Conservation (phyloP, 768 basidiomycete genomes). For the Phanerochaete sordida region DNA sequence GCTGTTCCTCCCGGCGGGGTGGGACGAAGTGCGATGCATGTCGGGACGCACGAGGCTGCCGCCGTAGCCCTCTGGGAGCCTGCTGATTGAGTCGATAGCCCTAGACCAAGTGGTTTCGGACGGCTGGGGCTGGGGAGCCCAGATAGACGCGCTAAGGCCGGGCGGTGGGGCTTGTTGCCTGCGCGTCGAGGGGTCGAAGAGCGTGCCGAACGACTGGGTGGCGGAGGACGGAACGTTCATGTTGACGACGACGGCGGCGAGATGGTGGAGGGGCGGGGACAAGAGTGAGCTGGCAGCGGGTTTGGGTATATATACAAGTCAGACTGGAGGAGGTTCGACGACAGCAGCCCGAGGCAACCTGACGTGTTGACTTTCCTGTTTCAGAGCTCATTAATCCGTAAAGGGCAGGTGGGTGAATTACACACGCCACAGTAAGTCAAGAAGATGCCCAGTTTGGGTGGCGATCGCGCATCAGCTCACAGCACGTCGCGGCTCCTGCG, state of each 20-base stretch:
- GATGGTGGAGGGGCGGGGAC: constrained; percentile 7
- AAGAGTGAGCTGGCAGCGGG: not conserved
- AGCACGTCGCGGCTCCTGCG: not conserved
- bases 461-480: constrained; percentile 1
- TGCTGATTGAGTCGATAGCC: constrained; percentile 58
- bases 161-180: constrained; percentile 18
- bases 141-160: constrained; percentile 48
- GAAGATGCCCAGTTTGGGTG: not conserved
- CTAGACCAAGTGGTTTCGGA: constrained; percentile 67
- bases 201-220: constrained; percentile 21
- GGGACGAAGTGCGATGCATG: constrained; percentile 22
- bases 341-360: not conserved
- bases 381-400: constrained; percentile 3
- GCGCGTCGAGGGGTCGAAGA: constrained; percentile 21
- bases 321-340: not conserved
- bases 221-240: constrained; percentile 19
- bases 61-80: constrained; percentile 32
- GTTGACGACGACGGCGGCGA: not conserved
- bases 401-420: not conserved
- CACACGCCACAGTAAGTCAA: constrained; percentile 4
- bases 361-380: constrained; percentile 6
- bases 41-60: constrained; percentile 19
- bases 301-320: constrained; percentile 11
- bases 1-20: constrained; percentile 32
- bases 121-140: constrained; percentile 79